A percentile compares a stretch with the other conserved stretches of the same genome.
phyloP scores from a whole-genome alignment of 2,329 filamentous ascomycete species.

The Macrophomina tecta region DNA sequence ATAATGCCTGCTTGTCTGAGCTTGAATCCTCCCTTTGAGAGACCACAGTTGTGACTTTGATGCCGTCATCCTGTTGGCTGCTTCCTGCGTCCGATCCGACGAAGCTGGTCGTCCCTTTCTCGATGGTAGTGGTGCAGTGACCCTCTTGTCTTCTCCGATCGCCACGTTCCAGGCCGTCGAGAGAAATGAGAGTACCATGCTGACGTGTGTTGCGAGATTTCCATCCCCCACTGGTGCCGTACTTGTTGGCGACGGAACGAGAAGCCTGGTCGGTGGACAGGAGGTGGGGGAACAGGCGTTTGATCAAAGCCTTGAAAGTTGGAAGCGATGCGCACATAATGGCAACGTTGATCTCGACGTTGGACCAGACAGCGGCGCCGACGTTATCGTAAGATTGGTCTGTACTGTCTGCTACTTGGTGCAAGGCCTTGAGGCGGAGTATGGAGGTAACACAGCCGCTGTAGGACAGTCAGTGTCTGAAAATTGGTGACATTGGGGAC shows the following conservation, averaged over 20 bases:
- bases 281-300: not conserved
- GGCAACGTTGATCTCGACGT: not conserved
- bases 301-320: not conserved
- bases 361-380: not conserved
- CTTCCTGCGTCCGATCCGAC: slow-evolving; percentile 6
- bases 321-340: not conserved
- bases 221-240: not conserved
- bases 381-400: not conserved
- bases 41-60: slow-evolving; percentile 19
- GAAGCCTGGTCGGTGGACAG: too few species aligned
- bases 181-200: not conserved
- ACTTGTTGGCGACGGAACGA: not conserved
- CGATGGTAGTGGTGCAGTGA: slow-evolving; percentile 10
- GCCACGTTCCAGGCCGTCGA: slow-evolving; percentile 10
- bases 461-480: too few species aligned
- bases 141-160: not conserved
- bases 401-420: not conserved
- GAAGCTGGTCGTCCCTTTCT: not conserved
- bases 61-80: not conserved
- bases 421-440: not conserved
- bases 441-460: not conserved
- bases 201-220: not conserved
- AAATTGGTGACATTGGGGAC: too few species aligned
- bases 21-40: slow-evolving; percentile 9
- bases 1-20: not conserved